Percentiles rank a stretch among this genome's conserved stretches.
Conservation (phyloP, 75 land plant species). For the Sequoiadendron giganteum region DNA sequence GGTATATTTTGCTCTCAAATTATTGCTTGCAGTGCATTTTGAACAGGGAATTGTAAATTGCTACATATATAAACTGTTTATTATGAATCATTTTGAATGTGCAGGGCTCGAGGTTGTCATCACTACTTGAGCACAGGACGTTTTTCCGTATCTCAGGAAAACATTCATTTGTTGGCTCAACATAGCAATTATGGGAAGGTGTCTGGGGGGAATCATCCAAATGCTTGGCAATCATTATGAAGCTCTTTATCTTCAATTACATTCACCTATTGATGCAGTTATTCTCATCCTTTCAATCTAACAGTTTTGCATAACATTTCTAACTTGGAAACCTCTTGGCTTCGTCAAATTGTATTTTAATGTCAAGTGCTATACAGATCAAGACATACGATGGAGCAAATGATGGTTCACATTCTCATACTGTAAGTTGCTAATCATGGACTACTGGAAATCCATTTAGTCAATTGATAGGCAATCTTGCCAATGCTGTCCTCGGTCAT, state of each 20-base stretch:
- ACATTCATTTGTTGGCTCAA: conserved; percentile 31
- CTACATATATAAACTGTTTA: neutral
- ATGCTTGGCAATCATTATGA: neutral
- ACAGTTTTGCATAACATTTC: neutral
- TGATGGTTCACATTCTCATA: neutral
- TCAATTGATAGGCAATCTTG: neutral
- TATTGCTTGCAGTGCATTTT: neutral
- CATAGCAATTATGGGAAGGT: conserved; percentile 12
- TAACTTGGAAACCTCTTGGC: neutral
- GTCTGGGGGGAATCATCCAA: neutral
- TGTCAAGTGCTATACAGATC: neutral
- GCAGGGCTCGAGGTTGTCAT: conserved; percentile 35
- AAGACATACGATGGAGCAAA: neutral
- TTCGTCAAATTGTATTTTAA: neutral
- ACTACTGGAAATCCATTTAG: neutral
- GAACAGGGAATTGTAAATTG: neutral
- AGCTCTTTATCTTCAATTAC: conserved; percentile 1
- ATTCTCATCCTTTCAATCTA: neutral
- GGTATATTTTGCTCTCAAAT: neutral
- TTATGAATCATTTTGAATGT: neutral
- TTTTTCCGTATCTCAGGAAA: conserved; percentile 30
- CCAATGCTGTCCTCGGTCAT: neutral
- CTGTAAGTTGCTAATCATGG: neutral
- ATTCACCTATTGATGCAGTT: neutral
- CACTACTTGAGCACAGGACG: conserved; percentile 46